Evolutionary conservation across 495 filamentous ascomycete species (phyloP), one percentile per base, ranked within the genome.

Genomic region (Haplographium delicatum): DNA sequence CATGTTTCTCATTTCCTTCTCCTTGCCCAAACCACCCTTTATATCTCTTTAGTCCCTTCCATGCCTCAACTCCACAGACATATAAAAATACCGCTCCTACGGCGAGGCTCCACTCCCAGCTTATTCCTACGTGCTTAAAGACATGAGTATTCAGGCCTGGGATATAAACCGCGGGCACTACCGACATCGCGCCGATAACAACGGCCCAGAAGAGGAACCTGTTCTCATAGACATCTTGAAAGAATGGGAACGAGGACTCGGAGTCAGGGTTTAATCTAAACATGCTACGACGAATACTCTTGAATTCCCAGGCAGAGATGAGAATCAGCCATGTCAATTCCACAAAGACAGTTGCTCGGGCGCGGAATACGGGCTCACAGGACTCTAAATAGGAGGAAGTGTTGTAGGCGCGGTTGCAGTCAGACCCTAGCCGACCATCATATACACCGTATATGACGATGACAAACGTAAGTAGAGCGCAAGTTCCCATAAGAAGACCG

Each of bases 121-220:
- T 72, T 35, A 88, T 86, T 13, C 78, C 76, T 20, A 72, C 70
- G 50, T 88, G 85, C 47, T 82, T 84, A 66, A 88, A 86, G 0
- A 88, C 84, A 2, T 67, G 55, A 10, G 68, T 70, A 57, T 86
- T 88, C 24, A 88, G 61, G 1, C 72, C 78, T 0, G 84, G 84
- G 39, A 88, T 81, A 57, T 88, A 88, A 1, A 88, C 71, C 0
- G 80, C 74, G 0, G 84, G 85, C 56, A 88, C 85, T 0, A 85
- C 75, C 22, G 79, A 75, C 16, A 84, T 51, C 45, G 82, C 81
- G 7, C 83, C 85, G 28, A 80, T 76, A 26, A 84, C 61, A 20
- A 88, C 78, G 16, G 81, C 72, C 70, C 72, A 86, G 70, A 88
- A 88, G 13, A 88, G 70, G 64, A 88, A 86, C 19, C 74, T 69